phyloP scores from a whole-genome alignment of 768 basidiomycete species.

The Lentinula edodes region DNA sequence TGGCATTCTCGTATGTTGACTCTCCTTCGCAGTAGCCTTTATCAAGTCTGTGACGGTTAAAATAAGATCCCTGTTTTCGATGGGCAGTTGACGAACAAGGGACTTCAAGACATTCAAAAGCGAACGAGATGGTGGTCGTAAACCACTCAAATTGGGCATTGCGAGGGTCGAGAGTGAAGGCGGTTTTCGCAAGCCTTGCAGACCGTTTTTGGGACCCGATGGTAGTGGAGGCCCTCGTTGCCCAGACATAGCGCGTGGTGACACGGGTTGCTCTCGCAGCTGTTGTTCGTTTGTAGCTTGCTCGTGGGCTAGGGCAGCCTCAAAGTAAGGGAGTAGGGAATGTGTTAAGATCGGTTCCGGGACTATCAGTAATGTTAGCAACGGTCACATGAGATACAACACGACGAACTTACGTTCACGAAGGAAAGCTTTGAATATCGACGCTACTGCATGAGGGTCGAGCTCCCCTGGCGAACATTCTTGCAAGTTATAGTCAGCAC shows the following conservation, averaged over 20 bases:
- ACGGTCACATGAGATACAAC: not conserved
- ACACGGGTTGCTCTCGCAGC: constrained; percentile 1
- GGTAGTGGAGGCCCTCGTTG: constrained; percentile 28
- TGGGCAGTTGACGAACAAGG: constrained; percentile 65
- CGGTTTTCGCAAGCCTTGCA: constrained; percentile 56
- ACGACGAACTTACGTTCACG: constrained; percentile 74
- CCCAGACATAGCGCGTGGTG: constrained; percentile 7
- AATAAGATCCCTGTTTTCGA: constrained; percentile 80
- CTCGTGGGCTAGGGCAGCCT: constrained; percentile 64
- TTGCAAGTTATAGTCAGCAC: constrained; percentile 81
- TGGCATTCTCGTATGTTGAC: constrained; percentile 85
- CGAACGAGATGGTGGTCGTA: constrained; percentile 54
- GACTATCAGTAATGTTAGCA: constrained; percentile 39
- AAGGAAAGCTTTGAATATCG: constrained; percentile 87
- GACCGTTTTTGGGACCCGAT: constrained; percentile 30
- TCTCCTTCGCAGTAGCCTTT: constrained; percentile 61
- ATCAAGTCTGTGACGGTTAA: constrained; percentile 79
- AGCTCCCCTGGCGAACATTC: constrained; percentile 79
- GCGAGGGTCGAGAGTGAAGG: constrained; percentile 78
- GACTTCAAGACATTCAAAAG: constrained; percentile 54
- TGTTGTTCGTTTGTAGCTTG: constrained; percentile 23
- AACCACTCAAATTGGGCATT: constrained; percentile 58
- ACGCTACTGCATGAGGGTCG: constrained; percentile 92
- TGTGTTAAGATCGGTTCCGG: constrained; percentile 83
- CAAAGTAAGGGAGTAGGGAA: constrained; percentile 67